Evolutionary conservation across 371 early-diverging fungal species (phyloP), one percentile per base, ranked within the genome.

Genomic region (Basidiobolus meristosporus): DNA sequence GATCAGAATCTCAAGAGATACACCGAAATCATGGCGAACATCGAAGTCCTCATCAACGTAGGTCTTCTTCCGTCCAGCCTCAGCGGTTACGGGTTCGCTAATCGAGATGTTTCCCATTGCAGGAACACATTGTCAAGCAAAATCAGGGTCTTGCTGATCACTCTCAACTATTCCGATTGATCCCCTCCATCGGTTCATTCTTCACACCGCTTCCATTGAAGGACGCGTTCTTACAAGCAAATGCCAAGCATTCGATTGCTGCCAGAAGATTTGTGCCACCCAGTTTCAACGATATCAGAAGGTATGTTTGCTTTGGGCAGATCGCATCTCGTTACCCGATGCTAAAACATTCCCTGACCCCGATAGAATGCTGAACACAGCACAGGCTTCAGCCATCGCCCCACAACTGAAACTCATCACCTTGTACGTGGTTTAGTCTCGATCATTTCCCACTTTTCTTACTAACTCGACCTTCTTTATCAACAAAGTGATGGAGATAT

Each of bases 221-320:
- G 12, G 62, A 59, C 16, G 67, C 77, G 11, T 85, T 83, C 54
- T 47, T 67, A 39, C 44, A 44, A 14, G 63, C 70, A 31, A 68
- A 80, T 56, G 49, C 51, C 3, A 57, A 60, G 36, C 53, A 76
- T 35, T 58, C 65, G 3, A 77, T 86, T 33, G 64, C 77, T 15
- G 70, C 70, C 0, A 62, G 86, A 39, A 60, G 67, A 19, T 70
- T 71, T 51, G 82, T 86, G 12, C 81, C 86, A 38, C 83, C 84
- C 0, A 68, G 69, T 41, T 86, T 86, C 60, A 86, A 86, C 63
- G 86, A 86, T 43, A 65, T 86, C 39, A 62, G 86, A 45, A 54
- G 57, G 65, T 64, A 52, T 10, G 26, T 19, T 29, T 40, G 26
- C 14, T 5, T 26, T 26, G 26, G 9, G 26, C 9, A 26, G 19